Evolutionary conservation across 352 stramenopile genomes (phyloP), one percentile per base, ranked within the genome.

Genomic region (Globisporangium cederbergense): DNA sequence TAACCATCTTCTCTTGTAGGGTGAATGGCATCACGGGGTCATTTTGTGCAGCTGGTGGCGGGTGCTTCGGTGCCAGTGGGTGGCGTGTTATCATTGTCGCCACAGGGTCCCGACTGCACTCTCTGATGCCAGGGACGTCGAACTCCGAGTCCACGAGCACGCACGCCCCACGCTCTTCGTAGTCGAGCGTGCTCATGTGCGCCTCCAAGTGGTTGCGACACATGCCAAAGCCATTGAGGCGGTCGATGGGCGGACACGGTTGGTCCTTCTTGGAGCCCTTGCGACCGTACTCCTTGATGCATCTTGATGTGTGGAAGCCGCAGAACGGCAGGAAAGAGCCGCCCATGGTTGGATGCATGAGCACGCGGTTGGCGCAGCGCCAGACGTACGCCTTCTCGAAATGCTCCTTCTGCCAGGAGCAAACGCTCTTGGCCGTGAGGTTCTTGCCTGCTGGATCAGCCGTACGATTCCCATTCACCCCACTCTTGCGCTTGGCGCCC

Each of bases 171-270:
- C 82, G 76, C n/a, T 70, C 65, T 60, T 91, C 78, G 50, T 77
- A 88, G 16, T 58, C 64, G n/a, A 87, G 59, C 13, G 62, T 76
- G 53, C 71, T 89, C 42, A 91, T 60, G 28, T 89, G 71, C 2
- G 81, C 78, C 67, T 89, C 81, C 10, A 89, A 53, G 53, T 91
- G 84, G 61, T 91, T 89, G 22, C 80, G 77, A 28, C 84, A 93
- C 66, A 93, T 73, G 0, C 84, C 84, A 68, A 89, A 88, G 0
- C 55, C 42, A 46, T 90, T 93, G 25, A 75, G 73, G 9, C 73
- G 77, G 8, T 85, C 76, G 13, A 93, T 84, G 0, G 63, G 3
- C 4, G 78, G 72, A 53, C 84, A 93, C 10, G 28, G 1, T 4
- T 42, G 3, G 9, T 52, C 54, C 22, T 67, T 76, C 25, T 67